A percentile compares a stretch with the other conserved stretches of the same genome.
Evolutionary conservation across 495 filamentous ascomycete genomes (phyloP).

Genomic region (Talaromyces liani): DNA sequence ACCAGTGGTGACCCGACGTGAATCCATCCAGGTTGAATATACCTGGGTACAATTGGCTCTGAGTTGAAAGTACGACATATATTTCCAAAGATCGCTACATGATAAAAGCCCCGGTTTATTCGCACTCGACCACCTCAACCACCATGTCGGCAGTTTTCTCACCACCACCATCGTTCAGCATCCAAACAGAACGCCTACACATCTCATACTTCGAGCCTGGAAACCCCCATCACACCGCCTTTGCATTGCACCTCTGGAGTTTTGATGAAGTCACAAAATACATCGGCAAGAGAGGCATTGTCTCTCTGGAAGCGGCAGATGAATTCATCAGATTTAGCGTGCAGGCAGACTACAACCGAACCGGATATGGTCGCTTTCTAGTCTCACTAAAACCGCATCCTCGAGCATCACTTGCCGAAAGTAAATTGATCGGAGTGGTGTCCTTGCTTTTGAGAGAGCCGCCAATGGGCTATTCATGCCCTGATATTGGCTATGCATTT

Average conservation of each 20-base stretch:
- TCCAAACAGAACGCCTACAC: constrained; percentile 25
- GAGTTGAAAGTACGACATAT: no score
- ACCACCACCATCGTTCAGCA: constrained; percentile 17
- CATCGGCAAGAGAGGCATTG: constrained; percentile 16
- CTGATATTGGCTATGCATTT: constrained; percentile 30
- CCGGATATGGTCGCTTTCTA: constrained; percentile 24
- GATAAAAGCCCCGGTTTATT: no score
- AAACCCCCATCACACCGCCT: constrained; percentile 23
- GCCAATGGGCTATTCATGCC: constrained; percentile 14
- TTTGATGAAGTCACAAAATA: constrained; percentile 22
- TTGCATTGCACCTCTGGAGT: constrained; percentile 28
- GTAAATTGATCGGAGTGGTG: constrained; percentile 19
- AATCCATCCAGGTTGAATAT: no score
- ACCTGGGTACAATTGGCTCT: no score
- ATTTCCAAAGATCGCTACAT: no score
- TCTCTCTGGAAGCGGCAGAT: constrained; percentile 17
- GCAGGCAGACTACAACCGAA: constrained; percentile 18
- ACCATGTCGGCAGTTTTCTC: constrained; percentile 1
- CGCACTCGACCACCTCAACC: not conserved
- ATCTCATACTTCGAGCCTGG: constrained; percentile 23
- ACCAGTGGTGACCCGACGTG: no score
- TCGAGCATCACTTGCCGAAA: constrained; percentile 6
- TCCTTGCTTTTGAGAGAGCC: constrained; percentile 22
- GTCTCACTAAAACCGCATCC: constrained; percentile 14
- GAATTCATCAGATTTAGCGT: constrained; percentile 15